Evolutionary conservation across 2,329 filamentous ascomycete species (phyloP).

Genomic region (Geosmithia putterillii): DNA sequence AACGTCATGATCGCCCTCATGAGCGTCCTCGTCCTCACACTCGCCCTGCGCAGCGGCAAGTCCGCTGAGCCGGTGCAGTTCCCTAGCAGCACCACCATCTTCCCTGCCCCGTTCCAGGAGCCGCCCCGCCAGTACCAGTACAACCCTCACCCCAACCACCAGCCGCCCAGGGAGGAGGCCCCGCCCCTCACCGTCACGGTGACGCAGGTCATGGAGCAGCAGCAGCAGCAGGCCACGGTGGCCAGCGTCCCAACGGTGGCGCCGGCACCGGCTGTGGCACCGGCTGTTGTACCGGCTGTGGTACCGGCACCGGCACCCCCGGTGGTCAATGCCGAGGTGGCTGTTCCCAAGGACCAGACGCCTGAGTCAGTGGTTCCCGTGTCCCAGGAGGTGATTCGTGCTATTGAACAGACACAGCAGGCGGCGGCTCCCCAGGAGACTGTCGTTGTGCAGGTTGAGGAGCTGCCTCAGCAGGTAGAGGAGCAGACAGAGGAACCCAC

Average conservation of each 20-base stretch:
- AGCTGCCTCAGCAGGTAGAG: conserved; percentile 2
- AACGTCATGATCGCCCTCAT: conserved; percentile 46
- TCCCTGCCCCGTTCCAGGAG: neutral
- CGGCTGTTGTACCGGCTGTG: neutral
- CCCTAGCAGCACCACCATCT: conserved; percentile 6
- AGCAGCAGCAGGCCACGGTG: neutral
- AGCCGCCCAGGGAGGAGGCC: neutral
- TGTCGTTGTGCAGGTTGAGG: neutral
- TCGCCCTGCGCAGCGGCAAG: conserved; percentile 25
- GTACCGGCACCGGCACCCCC: too few relatives aligned
- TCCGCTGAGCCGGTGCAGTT: neutral
- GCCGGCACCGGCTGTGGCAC: neutral
- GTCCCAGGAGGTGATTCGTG: neutral
- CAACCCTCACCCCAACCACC: too few relatives aligned
- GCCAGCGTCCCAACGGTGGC: too few relatives aligned
- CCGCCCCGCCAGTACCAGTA: neutral
- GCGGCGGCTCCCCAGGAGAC: neutral
- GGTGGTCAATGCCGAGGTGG: neutral
- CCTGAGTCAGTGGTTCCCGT: neutral
- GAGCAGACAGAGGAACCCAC: neutral
- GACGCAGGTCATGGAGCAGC: neutral
- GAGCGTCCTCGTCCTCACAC: conserved; percentile 37
- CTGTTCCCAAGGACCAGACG: neutral
- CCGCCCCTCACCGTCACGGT: conserved; percentile 11
- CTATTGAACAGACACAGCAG: neutral